Conservation (phyloP, 192 early-diverging fungal genomes). For the Rhizophagus sp. region DNA sequence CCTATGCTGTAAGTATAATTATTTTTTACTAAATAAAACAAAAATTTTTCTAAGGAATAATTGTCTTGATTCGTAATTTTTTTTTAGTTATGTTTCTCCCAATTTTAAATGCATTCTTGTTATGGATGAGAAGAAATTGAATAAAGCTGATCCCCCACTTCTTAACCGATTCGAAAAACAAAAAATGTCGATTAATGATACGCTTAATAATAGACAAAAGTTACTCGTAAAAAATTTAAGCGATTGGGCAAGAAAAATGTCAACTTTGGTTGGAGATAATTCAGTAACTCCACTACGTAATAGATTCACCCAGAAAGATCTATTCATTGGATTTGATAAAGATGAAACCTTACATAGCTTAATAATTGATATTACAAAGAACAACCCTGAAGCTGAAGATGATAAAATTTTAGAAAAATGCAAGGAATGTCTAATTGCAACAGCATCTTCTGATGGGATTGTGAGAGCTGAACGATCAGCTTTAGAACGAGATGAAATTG, state of each 20-base stretch:
- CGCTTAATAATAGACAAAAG: neutral
- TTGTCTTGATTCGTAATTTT: neutral
- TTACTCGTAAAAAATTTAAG: neutral
- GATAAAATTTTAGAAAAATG: slow-evolving; percentile 20
- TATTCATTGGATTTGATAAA: slow-evolving; percentile 28
- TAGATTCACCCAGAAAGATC: slow-evolving; percentile 3
- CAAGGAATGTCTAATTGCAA: slow-evolving; percentile 23
- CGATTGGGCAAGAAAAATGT: slow-evolving; percentile 25
- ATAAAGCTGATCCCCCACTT: slow-evolving; percentile 21
- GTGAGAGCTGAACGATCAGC: slow-evolving; percentile 10
- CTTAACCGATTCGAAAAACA: slow-evolving; percentile 28
- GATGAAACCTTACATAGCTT: slow-evolving; percentile 28
- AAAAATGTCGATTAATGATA: slow-evolving; percentile 20
- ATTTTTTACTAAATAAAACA: too few relatives aligned
- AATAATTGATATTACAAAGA: slow-evolving; percentile 10
- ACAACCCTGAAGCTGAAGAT: neutral
- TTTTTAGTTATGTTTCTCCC: neutral
- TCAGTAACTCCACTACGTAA: neutral
- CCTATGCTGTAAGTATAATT: slow-evolving; percentile 29
- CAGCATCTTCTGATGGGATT: slow-evolving; percentile 31
- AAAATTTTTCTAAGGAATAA: too few relatives aligned
- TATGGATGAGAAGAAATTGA: slow-evolving; percentile 19
- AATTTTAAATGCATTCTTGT: slow-evolving; percentile 29
- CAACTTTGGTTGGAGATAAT: neutral
- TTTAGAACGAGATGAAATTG: slow-evolving; percentile 4